Evolutionary conservation across 306 rosid species (phyloP).

Genomic region (Quercus mongolica): DNA sequence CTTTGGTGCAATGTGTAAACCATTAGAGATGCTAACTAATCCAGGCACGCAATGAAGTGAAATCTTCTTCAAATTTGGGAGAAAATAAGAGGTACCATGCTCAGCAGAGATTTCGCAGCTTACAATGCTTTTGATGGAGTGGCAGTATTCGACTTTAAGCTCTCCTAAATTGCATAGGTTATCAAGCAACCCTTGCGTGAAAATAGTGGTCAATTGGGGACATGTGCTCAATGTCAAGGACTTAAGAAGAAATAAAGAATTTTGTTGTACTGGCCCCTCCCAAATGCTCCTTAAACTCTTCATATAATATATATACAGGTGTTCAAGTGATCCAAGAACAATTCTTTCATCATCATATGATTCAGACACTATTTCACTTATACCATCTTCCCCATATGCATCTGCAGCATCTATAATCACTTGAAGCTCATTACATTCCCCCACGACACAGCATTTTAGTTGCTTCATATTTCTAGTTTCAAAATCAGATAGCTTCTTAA

Average conservation of each 20-base stretch:
- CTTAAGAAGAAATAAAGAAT: not conserved
- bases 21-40: too few species aligned
- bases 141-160: constrained; percentile 13
- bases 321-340: not conserved
- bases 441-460: not conserved
- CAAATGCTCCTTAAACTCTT: constrained; percentile 24
- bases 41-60: too few species aligned
- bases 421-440: constrained; percentile 28
- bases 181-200: not conserved
- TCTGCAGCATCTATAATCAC: not conserved
- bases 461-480: not conserved
- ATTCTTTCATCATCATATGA: too few species aligned
- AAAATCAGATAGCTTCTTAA: constrained; percentile 15
- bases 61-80: not conserved
- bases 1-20: too few species aligned
- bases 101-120: not conserved
- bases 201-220: constrained; percentile 15
- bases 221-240: constrained; percentile 20
- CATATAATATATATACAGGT: constrained; percentile 22
- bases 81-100: not conserved
- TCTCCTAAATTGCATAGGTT: not conserved
- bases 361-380: too few species aligned
- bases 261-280: not conserved
- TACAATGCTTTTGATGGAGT: not conserved
- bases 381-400: too few species aligned